Evolutionary conservation across 768 basidiomycete species (phyloP).

Genomic region (Ephemerocybe angulata): DNA sequence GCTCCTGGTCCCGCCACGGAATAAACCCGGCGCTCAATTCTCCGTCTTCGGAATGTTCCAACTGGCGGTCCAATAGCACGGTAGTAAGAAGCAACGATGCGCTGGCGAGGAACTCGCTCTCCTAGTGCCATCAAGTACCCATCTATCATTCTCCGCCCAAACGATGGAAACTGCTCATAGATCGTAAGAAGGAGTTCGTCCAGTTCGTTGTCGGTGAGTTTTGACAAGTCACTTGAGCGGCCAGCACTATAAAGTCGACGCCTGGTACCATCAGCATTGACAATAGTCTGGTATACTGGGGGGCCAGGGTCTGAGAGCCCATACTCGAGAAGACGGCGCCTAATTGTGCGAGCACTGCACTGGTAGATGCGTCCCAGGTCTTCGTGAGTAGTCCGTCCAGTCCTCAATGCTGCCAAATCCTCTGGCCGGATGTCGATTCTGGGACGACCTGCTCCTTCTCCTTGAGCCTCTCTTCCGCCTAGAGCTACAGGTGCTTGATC

Average conservation of each 20-base stretch:
- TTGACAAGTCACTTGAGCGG: neutral
- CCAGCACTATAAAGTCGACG: neutral
- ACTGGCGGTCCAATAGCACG: constrained; percentile 19
- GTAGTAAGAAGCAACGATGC: constrained; percentile 18
- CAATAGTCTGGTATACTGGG: neutral
- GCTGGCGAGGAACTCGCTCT: constrained; percentile 16
- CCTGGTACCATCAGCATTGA: neutral
- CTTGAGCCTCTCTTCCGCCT: neutral
- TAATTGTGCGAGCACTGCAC: neutral
- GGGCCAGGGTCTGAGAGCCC: neutral
- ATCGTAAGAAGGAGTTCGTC: constrained; percentile 19
- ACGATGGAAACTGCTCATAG: constrained; percentile 21
- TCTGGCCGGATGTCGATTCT: neutral
- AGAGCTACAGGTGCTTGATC: neutral
- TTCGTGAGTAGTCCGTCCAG: neutral
- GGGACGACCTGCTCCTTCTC: neutral
- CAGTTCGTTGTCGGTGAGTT: constrained; percentile 20
- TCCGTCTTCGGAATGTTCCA: constrained; percentile 11
- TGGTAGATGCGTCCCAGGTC: neutral
- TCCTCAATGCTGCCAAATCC: neutral
- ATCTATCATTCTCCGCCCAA: constrained; percentile 24
- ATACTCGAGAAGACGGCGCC: neutral
- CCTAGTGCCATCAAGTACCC: constrained; percentile 20
- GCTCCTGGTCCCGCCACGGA: constrained; percentile 18
- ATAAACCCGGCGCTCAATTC: constrained; percentile 20